Evolutionary conservation across 176 grass and related monocot species (phyloP).

Genomic region (Bromus sterilis): DNA sequence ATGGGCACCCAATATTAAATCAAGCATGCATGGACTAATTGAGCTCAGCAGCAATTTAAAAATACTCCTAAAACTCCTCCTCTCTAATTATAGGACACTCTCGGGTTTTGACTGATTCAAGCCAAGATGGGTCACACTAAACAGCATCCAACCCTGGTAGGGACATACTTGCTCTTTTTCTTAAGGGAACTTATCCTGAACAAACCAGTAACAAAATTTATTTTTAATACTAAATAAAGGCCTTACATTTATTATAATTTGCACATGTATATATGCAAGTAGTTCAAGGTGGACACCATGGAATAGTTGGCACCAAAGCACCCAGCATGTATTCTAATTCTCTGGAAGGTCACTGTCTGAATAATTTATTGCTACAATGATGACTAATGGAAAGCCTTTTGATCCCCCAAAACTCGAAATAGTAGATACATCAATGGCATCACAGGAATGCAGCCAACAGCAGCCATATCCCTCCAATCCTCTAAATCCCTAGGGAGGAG

Average conservation of each 20-base stretch:
- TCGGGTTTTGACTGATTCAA: background rate
- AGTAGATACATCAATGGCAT: conserved; percentile 22
- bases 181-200: too few species aligned
- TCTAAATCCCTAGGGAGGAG: background rate
- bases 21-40: background rate
- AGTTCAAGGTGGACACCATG: background rate
- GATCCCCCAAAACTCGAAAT: background rate
- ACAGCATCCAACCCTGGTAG: background rate
- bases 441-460: background rate
- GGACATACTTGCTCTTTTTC: too few species aligned
- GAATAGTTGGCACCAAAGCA: background rate
- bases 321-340: background rate
- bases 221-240: background rate
- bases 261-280: background rate
- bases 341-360: background rate
- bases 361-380: background rate
- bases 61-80: background rate
- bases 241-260: background rate
- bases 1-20: background rate
- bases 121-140: background rate
- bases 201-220: background rate
- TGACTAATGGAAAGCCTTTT: background rate
- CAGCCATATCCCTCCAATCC: background rate
- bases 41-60: background rate
- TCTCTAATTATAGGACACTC: background rate